These are phyloP conservation scores for Talaromyces wortmannii DNA, from an alignment of 495 filamentous ascomycete genomes.

Conservation along the genomic window DNA sequence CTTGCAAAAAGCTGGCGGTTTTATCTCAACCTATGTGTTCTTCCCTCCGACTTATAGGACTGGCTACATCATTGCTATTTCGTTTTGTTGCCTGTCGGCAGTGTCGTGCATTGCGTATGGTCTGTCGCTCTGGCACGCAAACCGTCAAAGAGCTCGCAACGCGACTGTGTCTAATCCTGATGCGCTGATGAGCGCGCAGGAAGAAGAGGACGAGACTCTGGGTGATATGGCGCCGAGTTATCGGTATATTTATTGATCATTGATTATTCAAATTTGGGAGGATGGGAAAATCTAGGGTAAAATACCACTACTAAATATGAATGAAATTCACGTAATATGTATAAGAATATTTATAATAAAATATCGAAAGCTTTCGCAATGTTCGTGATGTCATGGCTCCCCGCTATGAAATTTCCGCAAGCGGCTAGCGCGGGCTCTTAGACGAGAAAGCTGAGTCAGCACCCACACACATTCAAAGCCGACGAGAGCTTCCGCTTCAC, in stretches of 20 bases:
- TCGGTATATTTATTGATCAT: conserved; percentile 17
- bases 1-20: conserved; percentile 53
- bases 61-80: conserved; percentile 75
- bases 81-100: conserved; percentile 62
- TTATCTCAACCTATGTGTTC: conserved; percentile 85
- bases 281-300: too few relatives aligned
- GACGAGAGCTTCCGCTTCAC: conserved; percentile 22
- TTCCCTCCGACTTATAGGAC: conserved; percentile 57
- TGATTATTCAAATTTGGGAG: background rate
- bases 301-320: background rate
- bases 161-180: conserved; percentile 11
- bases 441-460: conserved; percentile 37
- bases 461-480: conserved; percentile 37
- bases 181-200: conserved; percentile 9
- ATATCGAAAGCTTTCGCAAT: background rate
- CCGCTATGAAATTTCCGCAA: conserved; percentile 1
- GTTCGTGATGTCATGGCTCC: background rate
- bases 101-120: conserved; percentile 56
- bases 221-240: conserved; percentile 37
- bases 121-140: conserved; percentile 52
- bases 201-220: conserved; percentile 25
- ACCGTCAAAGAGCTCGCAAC: conserved; percentile 49
- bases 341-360: too few relatives aligned
- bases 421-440: conserved; percentile 27
- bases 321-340: background rate